These are phyloP conservation scores for Lactarius pseudohatsudake DNA, from an alignment of 768 basidiomycete species.

Conservation along the genomic window DNA sequence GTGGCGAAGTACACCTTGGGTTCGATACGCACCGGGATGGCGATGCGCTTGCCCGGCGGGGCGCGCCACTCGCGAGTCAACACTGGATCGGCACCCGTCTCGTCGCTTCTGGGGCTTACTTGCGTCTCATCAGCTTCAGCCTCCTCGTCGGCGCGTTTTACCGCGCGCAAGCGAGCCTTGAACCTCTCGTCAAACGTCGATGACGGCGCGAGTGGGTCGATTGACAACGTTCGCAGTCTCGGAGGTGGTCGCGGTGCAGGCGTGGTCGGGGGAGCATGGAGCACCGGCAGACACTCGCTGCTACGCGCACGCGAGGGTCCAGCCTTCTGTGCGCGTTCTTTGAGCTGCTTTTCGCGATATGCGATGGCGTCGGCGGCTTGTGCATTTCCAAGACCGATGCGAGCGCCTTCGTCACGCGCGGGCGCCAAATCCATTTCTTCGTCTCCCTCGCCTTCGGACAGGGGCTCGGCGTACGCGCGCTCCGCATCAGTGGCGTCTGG, in stretches of 20 bases:
- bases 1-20: conserved; percentile 98
- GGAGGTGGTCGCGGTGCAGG: conserved; percentile 26
- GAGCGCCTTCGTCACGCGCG: conserved; percentile 78
- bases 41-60: conserved; percentile 83
- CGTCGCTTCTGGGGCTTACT: conserved; percentile 19
- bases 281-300: conserved; percentile 42
- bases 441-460: conserved; percentile 95
- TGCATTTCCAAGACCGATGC: conserved; percentile 69
- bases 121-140: conserved; percentile 39
- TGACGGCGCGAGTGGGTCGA: conserved; percentile 85
- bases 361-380: conserved; percentile 85
- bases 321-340: conserved; percentile 37
- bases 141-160: conserved; percentile 43
- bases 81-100: conserved; percentile 49
- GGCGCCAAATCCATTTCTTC: conserved; percentile 66
- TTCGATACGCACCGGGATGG: conserved; percentile 93
- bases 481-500: conserved; percentile 41
- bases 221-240: conserved; percentile 47
- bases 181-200: conserved; percentile 82
- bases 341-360: conserved; percentile 79
- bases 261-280: conserved; percentile 34
- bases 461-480: conserved; percentile 73
- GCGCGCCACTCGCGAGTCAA: conserved; percentile 72
- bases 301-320: conserved; percentile 34
- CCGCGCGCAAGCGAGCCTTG: conserved; percentile 58